Base-by-base conservation (phyloP, 441 rosid genomes). In the Pelargonium australe region DNA sequence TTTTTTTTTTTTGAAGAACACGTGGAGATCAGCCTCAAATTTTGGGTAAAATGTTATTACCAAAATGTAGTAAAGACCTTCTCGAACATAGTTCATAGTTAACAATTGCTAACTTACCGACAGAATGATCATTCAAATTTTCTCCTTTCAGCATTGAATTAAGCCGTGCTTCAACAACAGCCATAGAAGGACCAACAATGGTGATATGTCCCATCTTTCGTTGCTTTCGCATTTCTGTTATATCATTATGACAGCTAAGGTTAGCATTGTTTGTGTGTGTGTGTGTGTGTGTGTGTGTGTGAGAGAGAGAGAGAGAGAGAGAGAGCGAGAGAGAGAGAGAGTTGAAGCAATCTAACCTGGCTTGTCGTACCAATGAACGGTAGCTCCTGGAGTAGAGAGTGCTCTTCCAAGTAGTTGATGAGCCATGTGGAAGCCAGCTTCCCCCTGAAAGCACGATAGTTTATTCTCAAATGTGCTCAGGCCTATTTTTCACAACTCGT, bases 181-280 rank as follows among this genome's bases (percentile, higher is more conserved):
- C 87, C 84, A 86, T 57, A 63, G 94, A 85, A 70, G 86, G 77
- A 57, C 97, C 99, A 60, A 85, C 84, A 49, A 95, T 74, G 72
- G 97, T 95, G 75, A 95, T 84, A 76, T 92, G 99, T 13, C 99
- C 98, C 97, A 95, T 86, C 81, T 92, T 92, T 49, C 97, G 82
- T 77, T 92, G 97, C 81, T 84, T 92, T 71, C 99, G 85, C 93
- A 95, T 95, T 76, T 89, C 97, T 95, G 78, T 58, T 40, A 49
- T 61, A 62, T 65, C 47, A 72, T 70, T 16, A 72, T 58, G 25
- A 70, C 40, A 58, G 17, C 23, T 2, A 2, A 64, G 20, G 49
- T 31, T 58, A 64, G 34, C 19, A 67, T 68, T 69, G 61, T 16
- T 55, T 55, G 61, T 1, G 41, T 37, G 41, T 37, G 41, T 70